Evolutionary conservation across 345 rosid species (phyloP).

Genomic region (Salix viminalis): DNA sequence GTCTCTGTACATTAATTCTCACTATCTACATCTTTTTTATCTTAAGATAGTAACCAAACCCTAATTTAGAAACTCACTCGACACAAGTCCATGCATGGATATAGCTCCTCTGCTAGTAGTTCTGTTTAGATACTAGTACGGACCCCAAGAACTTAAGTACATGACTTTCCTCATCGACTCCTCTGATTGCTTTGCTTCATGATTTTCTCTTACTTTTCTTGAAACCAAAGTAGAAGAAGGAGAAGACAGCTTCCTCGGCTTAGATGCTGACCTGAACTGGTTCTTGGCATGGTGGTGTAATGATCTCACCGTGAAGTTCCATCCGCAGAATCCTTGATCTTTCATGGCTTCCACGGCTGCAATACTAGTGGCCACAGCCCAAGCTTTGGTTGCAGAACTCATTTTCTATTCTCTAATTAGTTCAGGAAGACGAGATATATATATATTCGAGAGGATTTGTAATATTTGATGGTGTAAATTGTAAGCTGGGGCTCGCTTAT

Average conservation of each 20-base stretch:
- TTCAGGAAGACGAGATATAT: neutral
- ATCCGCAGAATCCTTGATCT: conserved; percentile 52
- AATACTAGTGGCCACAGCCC: conserved; percentile 35
- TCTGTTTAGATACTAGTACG: neutral
- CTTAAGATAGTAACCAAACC: no score
- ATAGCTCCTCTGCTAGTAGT: neutral
- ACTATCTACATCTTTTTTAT: no score
- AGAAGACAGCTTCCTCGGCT: conserved; percentile 22
- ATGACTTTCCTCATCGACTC: conserved; percentile 23
- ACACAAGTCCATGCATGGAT: neutral
- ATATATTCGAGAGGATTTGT: neutral
- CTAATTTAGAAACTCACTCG: neutral
- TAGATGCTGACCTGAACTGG: conserved; percentile 11
- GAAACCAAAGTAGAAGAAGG: conserved; percentile 25
- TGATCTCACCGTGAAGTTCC: conserved; percentile 44
- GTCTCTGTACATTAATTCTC: no score
- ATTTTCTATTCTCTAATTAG: neutral
- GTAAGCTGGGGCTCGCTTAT: neutral
- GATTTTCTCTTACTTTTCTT: neutral
- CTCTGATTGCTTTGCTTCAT: conserved; percentile 19
- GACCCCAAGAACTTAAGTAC: conserved; percentile 28
- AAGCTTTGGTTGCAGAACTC: conserved; percentile 41
- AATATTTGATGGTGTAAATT: neutral
- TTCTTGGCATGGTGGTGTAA: conserved; percentile 42
- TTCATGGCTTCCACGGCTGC: conserved; percentile 18